Conservation (phyloP, 2,329 filamentous ascomycete genomes). For the Alternaria tenuissima region DNA sequence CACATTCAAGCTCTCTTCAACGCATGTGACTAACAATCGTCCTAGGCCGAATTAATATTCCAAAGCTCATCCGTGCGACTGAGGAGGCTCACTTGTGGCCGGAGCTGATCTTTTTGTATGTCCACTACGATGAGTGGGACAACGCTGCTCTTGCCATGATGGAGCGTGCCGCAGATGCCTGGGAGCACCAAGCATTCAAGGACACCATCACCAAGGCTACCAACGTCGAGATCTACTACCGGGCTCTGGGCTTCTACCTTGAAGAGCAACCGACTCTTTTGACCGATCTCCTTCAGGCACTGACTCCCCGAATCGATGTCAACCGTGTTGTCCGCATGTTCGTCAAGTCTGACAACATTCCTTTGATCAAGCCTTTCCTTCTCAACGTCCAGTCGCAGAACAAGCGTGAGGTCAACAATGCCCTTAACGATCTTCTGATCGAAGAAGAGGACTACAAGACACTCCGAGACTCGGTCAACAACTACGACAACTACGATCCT, state of each 20-base stretch:
- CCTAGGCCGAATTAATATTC: not conserved
- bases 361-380: conserved; percentile 98
- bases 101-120: conserved; percentile 96
- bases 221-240: conserved; percentile 99
- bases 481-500: conserved; percentile 98
- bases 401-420: conserved; percentile 97
- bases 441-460: conserved; percentile 99
- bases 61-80: conserved; percentile 79
- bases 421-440: conserved; percentile 96
- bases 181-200: conserved; percentile 99
- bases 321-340: conserved; percentile 99
- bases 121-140: conserved; percentile 98
- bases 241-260: conserved; percentile 94
- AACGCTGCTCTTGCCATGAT: conserved; percentile 97
- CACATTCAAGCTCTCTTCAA: not conserved
- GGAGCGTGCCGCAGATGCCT: conserved; percentile 95
- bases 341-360: conserved; percentile 96
- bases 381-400: conserved; percentile 96
- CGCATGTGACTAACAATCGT: not conserved
- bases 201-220: conserved; percentile 97
- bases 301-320: conserved; percentile 95
- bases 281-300: conserved; percentile 90
- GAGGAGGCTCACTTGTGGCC: conserved; percentile 97
- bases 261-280: conserved; percentile 95
- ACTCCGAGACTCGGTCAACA: conserved; percentile 94